Conservation (phyloP, 139 green algal species). For the Astrephomene gubernaculifera region DNA sequence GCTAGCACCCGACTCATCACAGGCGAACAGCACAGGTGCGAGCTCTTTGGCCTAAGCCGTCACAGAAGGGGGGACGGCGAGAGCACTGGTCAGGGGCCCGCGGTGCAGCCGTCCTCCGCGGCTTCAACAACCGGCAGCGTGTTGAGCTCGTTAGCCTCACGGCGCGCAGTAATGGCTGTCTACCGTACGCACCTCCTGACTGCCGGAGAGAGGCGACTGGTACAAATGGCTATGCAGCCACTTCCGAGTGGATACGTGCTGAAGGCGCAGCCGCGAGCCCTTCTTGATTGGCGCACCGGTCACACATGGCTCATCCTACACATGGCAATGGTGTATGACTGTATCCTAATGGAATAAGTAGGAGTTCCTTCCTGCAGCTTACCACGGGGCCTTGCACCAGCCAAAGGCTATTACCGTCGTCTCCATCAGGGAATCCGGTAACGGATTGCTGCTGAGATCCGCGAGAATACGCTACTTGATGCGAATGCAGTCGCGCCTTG, state of each 20-base stretch:
- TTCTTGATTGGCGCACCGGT: conserved; percentile 76
- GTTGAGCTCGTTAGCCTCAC: no score
- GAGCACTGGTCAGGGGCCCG: no score
- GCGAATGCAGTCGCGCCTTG: conserved; percentile 82
- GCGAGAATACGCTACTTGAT: conserved; percentile 88
- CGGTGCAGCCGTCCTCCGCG: no score
- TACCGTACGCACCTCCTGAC: conserved; percentile 87
- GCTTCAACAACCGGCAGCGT: no score
- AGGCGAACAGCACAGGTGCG: no score
- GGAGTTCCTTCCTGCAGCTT: no score
- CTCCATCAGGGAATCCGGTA: conserved; percentile 73
- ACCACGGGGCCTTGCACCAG: conserved; percentile 67
- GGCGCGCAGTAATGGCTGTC: no score
- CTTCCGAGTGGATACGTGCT: conserved; percentile 84
- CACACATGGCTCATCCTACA: conserved; percentile 68
- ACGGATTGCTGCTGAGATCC: conserved; percentile 93
- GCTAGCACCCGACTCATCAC: no score
- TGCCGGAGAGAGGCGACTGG: conserved; percentile 84
- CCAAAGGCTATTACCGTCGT: conserved; percentile 88
- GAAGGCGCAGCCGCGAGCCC: conserved; percentile 73
- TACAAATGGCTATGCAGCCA: conserved; percentile 96
- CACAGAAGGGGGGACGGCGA: no score
- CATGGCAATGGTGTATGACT: no score
- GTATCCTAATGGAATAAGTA: no score
- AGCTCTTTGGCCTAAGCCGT: no score